Base-by-base conservation (phyloP, 495 filamentous ascomycete species). In the Penicillium cataractarum region DNA sequence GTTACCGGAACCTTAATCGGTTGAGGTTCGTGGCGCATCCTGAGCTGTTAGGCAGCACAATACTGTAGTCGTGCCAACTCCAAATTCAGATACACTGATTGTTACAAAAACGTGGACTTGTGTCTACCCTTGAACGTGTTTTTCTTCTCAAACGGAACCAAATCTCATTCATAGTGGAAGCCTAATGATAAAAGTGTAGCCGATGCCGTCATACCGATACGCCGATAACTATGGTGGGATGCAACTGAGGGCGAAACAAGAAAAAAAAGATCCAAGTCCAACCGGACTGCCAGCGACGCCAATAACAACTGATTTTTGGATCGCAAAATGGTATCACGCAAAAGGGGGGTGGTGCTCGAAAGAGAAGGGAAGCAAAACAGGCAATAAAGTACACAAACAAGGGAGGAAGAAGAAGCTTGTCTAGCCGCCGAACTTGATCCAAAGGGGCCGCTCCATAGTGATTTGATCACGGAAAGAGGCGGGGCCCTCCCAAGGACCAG, bases 311-410 rank as follows among this genome's bases (percentile, higher is more conserved):
- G 8, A 32, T 57, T 66, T 66, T 60, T 51, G 63, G 37, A 55
- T 44, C 19, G 13, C 46, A 55, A 55, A 63, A 52, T 63, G 63
- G 66, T 69, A 69, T 69, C 66, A 61, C 55, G 63, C 60, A 52
- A 49, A 35, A 26, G 21, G 42, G 42, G 49, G 29, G 32, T 46
- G 31, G 24, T 27, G 7, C 4, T 3, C 15, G 21, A 50, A 50
- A 6, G 4, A 29, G 4, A 29, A 50, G 26, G 50, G 21, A 37
- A 44, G 9, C 13, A 29, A 54, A 33, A 3, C 31, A 54, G 17
- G 7, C 51, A 29, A 54, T 33, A 33, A 33, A 32, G 17, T 54
- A 54, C 51, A 54, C 51, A 54, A 33, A 40, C 40, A 54, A 1
- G 57, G 39, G 40, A 51, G 27, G 17, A 19, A n/a, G 7, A 17